phyloP scores from a whole-genome alignment of 176 grass and related monocot species.

The Thinopyrum elongatum region DNA sequence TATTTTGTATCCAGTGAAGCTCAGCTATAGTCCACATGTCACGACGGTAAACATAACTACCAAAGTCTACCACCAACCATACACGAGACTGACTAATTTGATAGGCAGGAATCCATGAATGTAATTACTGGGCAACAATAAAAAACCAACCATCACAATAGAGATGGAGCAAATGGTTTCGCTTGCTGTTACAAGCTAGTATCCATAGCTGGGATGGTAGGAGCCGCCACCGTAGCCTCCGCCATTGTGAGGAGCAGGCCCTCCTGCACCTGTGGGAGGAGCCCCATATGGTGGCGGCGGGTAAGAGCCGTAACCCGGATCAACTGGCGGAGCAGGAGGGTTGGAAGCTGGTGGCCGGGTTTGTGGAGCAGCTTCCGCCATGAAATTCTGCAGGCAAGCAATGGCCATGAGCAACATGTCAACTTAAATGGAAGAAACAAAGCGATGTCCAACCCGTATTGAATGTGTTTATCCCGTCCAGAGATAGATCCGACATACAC shows the following conservation, averaged over 20 bases:
- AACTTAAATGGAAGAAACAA: background rate
- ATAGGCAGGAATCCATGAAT: background rate
- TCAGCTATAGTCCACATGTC: background rate
- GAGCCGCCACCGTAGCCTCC: slow-evolving; percentile 39
- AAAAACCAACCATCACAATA: background rate
- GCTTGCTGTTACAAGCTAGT: slow-evolving; percentile 25
- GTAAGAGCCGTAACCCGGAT: slow-evolving; percentile 63
- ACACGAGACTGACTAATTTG: background rate
- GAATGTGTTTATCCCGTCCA: background rate
- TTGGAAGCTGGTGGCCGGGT: slow-evolving; percentile 31
- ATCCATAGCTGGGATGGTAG: slow-evolving; percentile 75
- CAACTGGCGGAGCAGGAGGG: slow-evolving; percentile 30
- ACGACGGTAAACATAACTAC: background rate
- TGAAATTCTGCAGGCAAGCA: slow-evolving; percentile 82
- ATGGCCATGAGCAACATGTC: background rate
- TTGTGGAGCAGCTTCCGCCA: slow-evolving; percentile 62
- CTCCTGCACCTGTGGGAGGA: background rate
- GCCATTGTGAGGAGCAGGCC: slow-evolving; percentile 37
- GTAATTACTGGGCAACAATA: background rate
- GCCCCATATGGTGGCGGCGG: slow-evolving; percentile 47
- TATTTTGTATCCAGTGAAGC: background rate
- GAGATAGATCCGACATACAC: background rate
- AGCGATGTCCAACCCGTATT: background rate
- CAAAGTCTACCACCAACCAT: background rate
- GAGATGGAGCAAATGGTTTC: background rate